Percentiles rank a stretch among this genome's conserved stretches.
Conservation (phyloP, 805 yeast genomes). For the Wickerhamomyces subpelliculosus region DNA sequence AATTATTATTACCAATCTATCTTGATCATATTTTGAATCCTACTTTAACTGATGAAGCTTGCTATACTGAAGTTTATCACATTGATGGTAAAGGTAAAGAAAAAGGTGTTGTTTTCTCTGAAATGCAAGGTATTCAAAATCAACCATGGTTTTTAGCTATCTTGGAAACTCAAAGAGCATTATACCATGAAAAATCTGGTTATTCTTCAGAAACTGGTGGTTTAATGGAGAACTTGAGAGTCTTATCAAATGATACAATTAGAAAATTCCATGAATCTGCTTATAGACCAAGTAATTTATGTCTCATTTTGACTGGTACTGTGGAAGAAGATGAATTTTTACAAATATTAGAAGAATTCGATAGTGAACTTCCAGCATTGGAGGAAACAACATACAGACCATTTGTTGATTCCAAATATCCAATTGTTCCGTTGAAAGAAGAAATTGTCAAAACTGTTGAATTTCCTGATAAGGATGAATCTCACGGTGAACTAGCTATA, state of each 20-base stretch:
- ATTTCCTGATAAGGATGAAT: conserved; percentile 87
- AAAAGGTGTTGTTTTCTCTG: conserved; percentile 94
- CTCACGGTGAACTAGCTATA: conserved; percentile 66
- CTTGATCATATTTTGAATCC: conserved; percentile 84
- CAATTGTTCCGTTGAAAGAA: conserved; percentile 25
- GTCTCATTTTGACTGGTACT: conserved; percentile 79
- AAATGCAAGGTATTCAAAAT: conserved; percentile 90
- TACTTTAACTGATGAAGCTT: conserved; percentile 82
- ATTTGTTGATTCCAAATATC: conserved; percentile 62
- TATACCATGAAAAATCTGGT: conserved; percentile 59
- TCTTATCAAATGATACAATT: conserved; percentile 66
- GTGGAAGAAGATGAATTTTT: conserved; percentile 72
- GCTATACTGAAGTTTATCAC: conserved; percentile 91
- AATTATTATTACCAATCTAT: conserved; percentile 75
- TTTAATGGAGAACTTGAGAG: conserved; percentile 65
- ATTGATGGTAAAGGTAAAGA: conserved; percentile 87
- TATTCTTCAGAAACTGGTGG: conserved; percentile 96
- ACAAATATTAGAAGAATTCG: conserved; percentile 52
- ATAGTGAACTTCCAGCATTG: conserved; percentile 41
- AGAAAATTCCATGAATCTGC: conserved; percentile 61
- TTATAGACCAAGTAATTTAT: conserved; percentile 80
- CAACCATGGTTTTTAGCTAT: conserved; percentile 64
- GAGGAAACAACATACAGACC: conserved; percentile 45
- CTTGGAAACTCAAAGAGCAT: conserved; percentile 49
- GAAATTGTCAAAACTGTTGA: conserved; percentile 45